Base-by-base conservation (phyloP, 768 basidiomycete genomes). In the Leccinellum albellum region DNA sequence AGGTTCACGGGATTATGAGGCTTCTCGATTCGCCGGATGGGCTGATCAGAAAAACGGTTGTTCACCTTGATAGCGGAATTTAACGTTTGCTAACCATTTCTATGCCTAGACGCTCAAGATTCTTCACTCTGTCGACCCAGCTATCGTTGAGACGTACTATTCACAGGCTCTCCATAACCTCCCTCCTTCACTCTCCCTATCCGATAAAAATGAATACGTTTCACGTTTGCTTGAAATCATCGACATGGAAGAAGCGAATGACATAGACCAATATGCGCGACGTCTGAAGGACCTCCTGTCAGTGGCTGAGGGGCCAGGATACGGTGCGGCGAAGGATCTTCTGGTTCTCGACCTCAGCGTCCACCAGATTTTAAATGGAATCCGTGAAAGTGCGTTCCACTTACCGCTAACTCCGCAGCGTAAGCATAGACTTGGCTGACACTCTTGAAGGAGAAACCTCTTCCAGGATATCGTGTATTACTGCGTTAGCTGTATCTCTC, bases 1-100 rank as follows among this genome's bases (percentile, higher is more conserved):
- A 92, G 52, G 89, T 93, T 37, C 86, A 86, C 51, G 75, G 76
- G 32, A 75, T 92, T 21, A 88, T 93, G 83, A 79, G 78, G 57
- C 70, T 88, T 15, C 72, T 93, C 26, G 80, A 85, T 57, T 83
- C 82, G 3, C 70, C 76, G 1, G 91, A 93, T 66, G 59, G 66
- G 9, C 64, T 77, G 28, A 80, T 90, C 40, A 78, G 88, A 54
- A 76, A 70, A 51, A 85, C 78, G 77, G 91, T 87, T 62, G 55
- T 76, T 55, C n/a, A 14, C 6, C 6, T 51, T 46, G 32, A 3
- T 17, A 23, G 32, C 35, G 32, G 2, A 23, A 31, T 14, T 15
- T 12, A 20, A 37, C n/a, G 24, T 20, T 35, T 35, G n/a, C 53
- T 60, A 48, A 60, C 33, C 6, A 28, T 59, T 57, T 47, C 23